Evolutionary conservation across 495 filamentous ascomycete genomes (phyloP), one percentile per base, ranked within the genome.

Genomic region (Pyrenula massariospora): DNA sequence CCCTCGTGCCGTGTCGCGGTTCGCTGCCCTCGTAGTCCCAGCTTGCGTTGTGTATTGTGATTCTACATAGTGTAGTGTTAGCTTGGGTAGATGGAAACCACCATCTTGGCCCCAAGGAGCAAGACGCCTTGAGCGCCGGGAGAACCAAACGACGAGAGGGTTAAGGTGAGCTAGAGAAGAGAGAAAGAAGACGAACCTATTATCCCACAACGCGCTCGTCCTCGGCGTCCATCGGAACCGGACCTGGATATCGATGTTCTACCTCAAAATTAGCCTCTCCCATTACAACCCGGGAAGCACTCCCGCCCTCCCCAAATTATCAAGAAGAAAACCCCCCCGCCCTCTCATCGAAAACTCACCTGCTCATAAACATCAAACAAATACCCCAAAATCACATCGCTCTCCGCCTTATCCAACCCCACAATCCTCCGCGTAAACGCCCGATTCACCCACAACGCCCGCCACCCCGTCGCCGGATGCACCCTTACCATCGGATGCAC

Each of bases 401-500:
- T 84, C 65, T 86, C 83, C 1, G 77, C 81, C 58, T 78, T 77
- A 59, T 86, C 82, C 0, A 87, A 64, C 0, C 84, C 84, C 1
- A 85, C 78, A 60, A 86, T 85, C 8, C 79, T 68, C 5, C 73
- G 74, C 2, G 84, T 86, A 77, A 86, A 82, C 3, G 76, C 70
- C 12, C 81, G 77, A 62, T 87, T 87, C 2, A 87, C 84, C 78
- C 78, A 87, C 2, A 87, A 72, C 1, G 83, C 76, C 64, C 84
- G 86, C 83, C 83, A 86, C 12, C 84, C 84, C 0, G 84, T 87
- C 0, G 78, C 84, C 2, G 84, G 85, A 65, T 89, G 85, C 10
- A 85, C 81, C 2, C 85, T 77, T 11, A 89, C 84, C 22, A 89
- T 67, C 0, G 84, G 84, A 63, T 88, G 85, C 25, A 77, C 72